These are phyloP conservation scores for Cladophialophora exuberans DNA, from an alignment of 2,329 filamentous ascomycete genomes.

Conservation along the genomic window DNA sequence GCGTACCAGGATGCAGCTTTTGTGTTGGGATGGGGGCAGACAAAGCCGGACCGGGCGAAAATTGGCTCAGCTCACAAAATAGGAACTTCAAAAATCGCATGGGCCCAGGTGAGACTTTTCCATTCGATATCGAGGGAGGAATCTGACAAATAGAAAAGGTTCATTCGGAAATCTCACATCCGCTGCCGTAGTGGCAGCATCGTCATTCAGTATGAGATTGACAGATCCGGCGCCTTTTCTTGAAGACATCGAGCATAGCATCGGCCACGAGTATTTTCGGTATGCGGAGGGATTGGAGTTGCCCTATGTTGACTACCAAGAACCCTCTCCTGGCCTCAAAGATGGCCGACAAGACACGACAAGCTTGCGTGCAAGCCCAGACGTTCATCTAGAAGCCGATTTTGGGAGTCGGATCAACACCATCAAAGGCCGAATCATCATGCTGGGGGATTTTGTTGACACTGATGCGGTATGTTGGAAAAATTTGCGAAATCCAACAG, in stretches of 20 bases:
- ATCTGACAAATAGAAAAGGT: slow-evolving; percentile 31
- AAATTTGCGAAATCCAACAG: not conserved
- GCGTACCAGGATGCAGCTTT: slow-evolving; percentile 49
- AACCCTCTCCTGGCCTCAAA: too few relatives aligned
- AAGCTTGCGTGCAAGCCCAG: not conserved
- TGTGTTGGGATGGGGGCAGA: slow-evolving; percentile 51
- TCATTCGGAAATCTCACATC: slow-evolving; percentile 51
- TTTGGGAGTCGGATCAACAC: slow-evolving; percentile 25
- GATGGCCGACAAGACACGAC: too few relatives aligned
- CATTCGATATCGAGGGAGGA: not conserved
- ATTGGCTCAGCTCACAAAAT: slow-evolving; percentile 51
- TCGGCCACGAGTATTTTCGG: not conserved
- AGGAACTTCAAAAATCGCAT: slow-evolving; percentile 53
- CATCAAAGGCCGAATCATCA: not conserved
- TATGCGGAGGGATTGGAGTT: not conserved
- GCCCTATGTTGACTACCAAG: not conserved
- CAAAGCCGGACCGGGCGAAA: slow-evolving; percentile 44
- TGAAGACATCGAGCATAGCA: slow-evolving; percentile 29
- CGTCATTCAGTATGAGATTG: slow-evolving; percentile 49
- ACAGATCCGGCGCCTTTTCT: slow-evolving; percentile 42
- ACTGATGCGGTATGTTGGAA: slow-evolving; percentile 42
- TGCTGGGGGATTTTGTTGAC: slow-evolving; percentile 51
- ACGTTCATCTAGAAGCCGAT: slow-evolving; percentile 36
- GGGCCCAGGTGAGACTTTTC: slow-evolving; percentile 41
- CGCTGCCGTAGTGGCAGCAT: slow-evolving; percentile 52